Conservation (phyloP, 225 moss, liverwort and hornwort genomes). For the Ulota crispa region DNA sequence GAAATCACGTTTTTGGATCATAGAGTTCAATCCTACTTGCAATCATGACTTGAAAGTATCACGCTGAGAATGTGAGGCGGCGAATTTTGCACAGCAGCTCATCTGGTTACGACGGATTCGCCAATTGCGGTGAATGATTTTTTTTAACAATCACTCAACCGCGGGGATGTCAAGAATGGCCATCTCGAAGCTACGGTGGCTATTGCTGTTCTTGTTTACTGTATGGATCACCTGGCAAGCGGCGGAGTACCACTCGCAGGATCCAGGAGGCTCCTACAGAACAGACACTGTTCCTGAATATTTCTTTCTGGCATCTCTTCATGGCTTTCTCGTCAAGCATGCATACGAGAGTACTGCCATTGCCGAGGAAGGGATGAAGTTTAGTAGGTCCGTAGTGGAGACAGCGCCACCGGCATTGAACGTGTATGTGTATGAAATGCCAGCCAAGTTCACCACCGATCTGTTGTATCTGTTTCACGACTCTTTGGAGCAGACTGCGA, state of each 20-base stretch:
- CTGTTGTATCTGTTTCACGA: constrained; percentile 46
- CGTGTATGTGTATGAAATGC: constrained; percentile 61
- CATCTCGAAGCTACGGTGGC: constrained; percentile 21
- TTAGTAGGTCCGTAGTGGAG: constrained; percentile 9
- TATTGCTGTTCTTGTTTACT: constrained; percentile 13
- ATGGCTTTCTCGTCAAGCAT: constrained; percentile 24
- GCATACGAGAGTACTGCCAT: not conserved
- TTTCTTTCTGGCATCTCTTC: constrained; percentile 39
- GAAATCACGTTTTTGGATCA: not conserved
- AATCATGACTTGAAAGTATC: not conserved
- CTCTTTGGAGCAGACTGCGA: constrained; percentile 35
- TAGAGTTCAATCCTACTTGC: not conserved
- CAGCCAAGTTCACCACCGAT: constrained; percentile 56
- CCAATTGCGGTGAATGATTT: not conserved
- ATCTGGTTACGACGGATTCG: not conserved
- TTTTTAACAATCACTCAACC: not conserved
- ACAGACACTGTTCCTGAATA: constrained; percentile 20
- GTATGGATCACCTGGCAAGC: constrained; percentile 32
- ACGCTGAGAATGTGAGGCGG: not conserved
- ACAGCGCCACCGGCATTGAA: constrained; percentile 18
- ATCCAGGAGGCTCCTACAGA: not conserved
- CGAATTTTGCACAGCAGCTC: not conserved
- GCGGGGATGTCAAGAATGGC: constrained; percentile 12
- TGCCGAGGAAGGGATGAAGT: not conserved
- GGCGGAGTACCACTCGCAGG: not conserved